These are phyloP conservation scores for Coniochaeta pulveracea DNA, from an alignment of 2,329 filamentous ascomycete species.

Conservation along the genomic window DNA sequence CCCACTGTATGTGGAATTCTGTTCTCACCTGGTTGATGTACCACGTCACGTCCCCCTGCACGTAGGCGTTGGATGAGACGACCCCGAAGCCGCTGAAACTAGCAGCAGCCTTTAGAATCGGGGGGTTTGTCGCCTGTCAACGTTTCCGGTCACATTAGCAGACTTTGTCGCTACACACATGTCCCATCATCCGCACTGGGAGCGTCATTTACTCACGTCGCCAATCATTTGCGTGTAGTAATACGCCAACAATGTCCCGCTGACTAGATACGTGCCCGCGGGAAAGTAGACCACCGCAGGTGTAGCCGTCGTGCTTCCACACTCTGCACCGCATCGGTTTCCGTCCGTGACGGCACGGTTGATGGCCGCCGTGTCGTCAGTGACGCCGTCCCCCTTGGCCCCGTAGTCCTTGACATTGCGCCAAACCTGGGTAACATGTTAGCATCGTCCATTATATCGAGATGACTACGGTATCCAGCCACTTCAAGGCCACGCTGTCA, in stretches of 20 bases:
- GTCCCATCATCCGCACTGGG: neutral
- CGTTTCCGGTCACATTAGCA: too few species aligned
- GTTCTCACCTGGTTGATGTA: conserved; percentile 22
- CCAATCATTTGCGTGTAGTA: conserved; percentile 66
- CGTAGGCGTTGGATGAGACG: conserved; percentile 1
- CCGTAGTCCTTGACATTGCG: conserved; percentile 29
- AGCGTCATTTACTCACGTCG: conserved; percentile 24
- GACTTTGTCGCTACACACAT: neutral
- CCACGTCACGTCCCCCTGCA: neutral
- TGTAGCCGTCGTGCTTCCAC: conserved; percentile 32
- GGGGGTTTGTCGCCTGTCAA: conserved; percentile 19
- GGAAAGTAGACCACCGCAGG: conserved; percentile 63
- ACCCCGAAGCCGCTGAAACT: conserved; percentile 16
- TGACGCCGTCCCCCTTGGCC: conserved; percentile 21
- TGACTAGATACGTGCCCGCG: conserved; percentile 54
- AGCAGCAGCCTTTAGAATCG: conserved; percentile 11
- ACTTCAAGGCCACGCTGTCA: too few species aligned
- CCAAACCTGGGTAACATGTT: too few species aligned
- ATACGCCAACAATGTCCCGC: conserved; percentile 50
- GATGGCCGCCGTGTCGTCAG: conserved; percentile 19
- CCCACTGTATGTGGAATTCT: neutral
- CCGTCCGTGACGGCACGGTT: conserved; percentile 18
- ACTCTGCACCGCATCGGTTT: conserved; percentile 50
- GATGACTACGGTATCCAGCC: too few species aligned
- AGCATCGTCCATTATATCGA: too few species aligned